phyloP scores from a whole-genome alignment of 2,329 filamentous ascomycete species.

The Paracoccidioides brasiliensis region DNA sequence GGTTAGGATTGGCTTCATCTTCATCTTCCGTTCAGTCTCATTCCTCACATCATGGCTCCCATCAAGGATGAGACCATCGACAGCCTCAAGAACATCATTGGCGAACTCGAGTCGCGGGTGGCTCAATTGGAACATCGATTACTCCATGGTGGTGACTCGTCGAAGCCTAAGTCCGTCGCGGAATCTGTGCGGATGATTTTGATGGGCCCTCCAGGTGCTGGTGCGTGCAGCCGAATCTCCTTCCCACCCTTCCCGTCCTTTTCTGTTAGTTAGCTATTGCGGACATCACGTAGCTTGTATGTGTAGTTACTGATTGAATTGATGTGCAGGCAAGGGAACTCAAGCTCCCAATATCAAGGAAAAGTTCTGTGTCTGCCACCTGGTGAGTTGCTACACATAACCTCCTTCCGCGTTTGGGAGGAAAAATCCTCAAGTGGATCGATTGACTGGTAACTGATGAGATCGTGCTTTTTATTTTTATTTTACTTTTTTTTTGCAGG shows the following conservation, averaged over 20 bases:
- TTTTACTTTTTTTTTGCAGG: constrained; percentile 39
- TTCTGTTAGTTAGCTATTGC: background rate
- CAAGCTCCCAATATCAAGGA: constrained; percentile 98
- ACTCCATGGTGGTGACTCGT: constrained; percentile 38
- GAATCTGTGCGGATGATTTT: constrained; percentile 86
- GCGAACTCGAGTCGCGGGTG: constrained; percentile 73
- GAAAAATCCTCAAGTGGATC: background rate
- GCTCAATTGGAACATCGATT: constrained; percentile 69
- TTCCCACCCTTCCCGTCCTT: background rate
- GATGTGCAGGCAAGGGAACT: constrained; percentile 76
- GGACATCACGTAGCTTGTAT: background rate
- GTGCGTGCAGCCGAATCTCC: constrained; percentile 41
- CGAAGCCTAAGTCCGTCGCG: constrained; percentile 36
- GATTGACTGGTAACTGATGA: constrained; percentile 2
- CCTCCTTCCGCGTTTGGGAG: background rate
- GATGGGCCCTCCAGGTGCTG: constrained; percentile 93
- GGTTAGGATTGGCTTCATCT: constrained; percentile 7
- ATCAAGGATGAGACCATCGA: constrained; percentile 69
- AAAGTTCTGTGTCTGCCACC: constrained; percentile 90
- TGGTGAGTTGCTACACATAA: constrained; percentile 47
- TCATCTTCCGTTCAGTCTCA: constrained; percentile 18
- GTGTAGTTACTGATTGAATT: constrained; percentile 7
- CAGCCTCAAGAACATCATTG: constrained; percentile 71
- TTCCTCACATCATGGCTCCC: constrained; percentile 59
- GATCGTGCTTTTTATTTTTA: constrained; percentile 6